Evolutionary conservation across 345 rosid genomes (phyloP).

Genomic region (Psidium friedrichsthalianum): DNA sequence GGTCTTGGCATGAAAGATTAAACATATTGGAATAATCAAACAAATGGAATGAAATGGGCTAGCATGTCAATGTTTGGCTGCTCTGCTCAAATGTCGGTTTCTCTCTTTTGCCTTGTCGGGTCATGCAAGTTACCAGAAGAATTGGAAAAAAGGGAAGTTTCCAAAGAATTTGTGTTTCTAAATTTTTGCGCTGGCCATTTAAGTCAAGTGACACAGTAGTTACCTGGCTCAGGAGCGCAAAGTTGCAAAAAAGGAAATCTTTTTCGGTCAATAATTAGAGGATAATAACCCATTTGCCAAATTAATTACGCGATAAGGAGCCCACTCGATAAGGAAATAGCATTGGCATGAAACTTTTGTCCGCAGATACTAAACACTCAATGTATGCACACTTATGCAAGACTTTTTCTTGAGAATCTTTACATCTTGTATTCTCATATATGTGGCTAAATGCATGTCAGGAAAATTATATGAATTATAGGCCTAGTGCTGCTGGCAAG

Average conservation of each 20-base stretch:
- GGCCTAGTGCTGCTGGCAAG: constrained; percentile 55
- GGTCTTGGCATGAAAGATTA: background rate
- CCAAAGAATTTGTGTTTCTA: background rate
- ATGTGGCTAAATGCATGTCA: constrained; percentile 15
- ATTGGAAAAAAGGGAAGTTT: background rate
- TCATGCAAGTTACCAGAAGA: background rate
- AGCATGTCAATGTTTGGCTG: background rate
- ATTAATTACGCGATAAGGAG: background rate
- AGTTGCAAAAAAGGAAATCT: background rate
- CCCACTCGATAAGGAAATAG: background rate
- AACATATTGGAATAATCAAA: background rate
- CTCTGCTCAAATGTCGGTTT: background rate
- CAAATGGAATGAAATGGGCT: background rate
- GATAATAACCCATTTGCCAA: background rate
- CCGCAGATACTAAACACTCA: background rate
- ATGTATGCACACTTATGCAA: background rate
- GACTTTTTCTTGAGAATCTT: background rate
- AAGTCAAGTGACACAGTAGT: background rate
- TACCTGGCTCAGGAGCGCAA: background rate
- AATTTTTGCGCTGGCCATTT: background rate
- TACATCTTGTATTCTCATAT: background rate
- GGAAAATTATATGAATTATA: constrained; percentile 94
- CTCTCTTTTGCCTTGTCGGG: background rate
- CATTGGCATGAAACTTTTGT: background rate
- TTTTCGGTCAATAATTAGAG: background rate